Evolutionary conservation across 1,284 basidiomycete species (phyloP).

Genomic region (Trichosporon sp.): DNA sequence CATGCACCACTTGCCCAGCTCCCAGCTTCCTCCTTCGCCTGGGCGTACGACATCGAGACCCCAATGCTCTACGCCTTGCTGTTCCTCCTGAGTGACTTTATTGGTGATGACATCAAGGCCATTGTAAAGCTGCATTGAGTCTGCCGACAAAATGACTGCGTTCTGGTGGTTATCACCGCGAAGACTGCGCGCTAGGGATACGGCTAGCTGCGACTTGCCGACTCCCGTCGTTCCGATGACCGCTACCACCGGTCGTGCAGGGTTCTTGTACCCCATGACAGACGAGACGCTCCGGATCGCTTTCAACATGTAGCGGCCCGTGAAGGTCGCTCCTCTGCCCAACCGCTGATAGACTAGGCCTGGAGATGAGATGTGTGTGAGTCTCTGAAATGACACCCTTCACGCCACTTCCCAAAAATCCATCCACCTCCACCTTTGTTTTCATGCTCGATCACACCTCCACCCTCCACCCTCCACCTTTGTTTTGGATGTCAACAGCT

Average conservation of each 20-base stretch:
- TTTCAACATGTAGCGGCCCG: not conserved
- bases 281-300: not conserved
- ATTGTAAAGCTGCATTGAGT: constrained; percentile 97
- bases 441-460: not conserved
- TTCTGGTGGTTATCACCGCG: not conserved
- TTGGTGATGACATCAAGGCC: constrained; percentile 94
- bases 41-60: constrained; percentile 82
- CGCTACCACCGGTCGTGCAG: constrained; percentile 51
- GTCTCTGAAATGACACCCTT: not conserved
- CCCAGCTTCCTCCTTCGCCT: constrained; percentile 56
- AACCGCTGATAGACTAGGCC: too few relatives aligned
- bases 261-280: not conserved
- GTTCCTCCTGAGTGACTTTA: constrained; percentile 75
- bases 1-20: not conserved
- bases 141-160: constrained; percentile 72
- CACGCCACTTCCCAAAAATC: not conserved
- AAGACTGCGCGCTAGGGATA: constrained; percentile 67
- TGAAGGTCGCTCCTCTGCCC: too few relatives aligned
- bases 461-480: not conserved
- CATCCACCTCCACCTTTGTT: not conserved
- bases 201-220: constrained; percentile 88
- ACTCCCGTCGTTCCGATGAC: constrained; percentile 95
- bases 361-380: not conserved
- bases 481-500: not conserved
- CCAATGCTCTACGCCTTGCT: constrained; percentile 75